Conservation (phyloP, 768 basidiomycete species). For the Galerina marginata region DNA sequence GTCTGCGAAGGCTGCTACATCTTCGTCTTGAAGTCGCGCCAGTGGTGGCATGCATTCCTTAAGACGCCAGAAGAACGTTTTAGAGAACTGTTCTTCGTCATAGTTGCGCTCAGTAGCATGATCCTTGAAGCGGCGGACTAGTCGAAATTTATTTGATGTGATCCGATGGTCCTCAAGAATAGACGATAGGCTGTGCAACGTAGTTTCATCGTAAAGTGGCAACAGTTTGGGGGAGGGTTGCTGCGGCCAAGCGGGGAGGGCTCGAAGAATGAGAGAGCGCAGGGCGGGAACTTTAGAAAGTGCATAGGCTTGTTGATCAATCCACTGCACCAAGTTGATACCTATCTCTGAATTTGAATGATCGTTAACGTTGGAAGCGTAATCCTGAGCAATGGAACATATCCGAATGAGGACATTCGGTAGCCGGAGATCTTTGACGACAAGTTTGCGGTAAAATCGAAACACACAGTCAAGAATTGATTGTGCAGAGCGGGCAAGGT, state of each 20-base stretch:
- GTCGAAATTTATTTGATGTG: conserved; percentile 76
- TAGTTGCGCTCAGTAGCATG: conserved; percentile 39
- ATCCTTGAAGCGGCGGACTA: conserved; percentile 69
- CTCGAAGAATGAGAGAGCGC: conserved; percentile 51
- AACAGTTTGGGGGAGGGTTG: conserved; percentile 55
- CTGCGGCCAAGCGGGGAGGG: conserved; percentile 80
- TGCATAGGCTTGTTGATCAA: conserved; percentile 56
- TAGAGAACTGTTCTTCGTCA: conserved; percentile 51
- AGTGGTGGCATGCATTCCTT: conserved; percentile 73
- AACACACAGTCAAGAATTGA: conserved; percentile 85
- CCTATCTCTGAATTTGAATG: conserved; percentile 40
- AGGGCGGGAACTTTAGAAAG: conserved; percentile 46
- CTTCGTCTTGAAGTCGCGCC: conserved; percentile 62
- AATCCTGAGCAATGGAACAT: conserved; percentile 63
- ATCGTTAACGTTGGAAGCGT: conserved; percentile 39
- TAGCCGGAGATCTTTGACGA: conserved; percentile 54
- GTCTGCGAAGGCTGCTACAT: conserved; percentile 74
- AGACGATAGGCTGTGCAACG: conserved; percentile 51
- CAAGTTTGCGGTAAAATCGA: conserved; percentile 46
- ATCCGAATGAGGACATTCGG: conserved; percentile 75
- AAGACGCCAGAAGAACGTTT: conserved; percentile 81
- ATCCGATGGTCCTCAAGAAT: conserved; percentile 66
- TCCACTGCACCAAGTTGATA: conserved; percentile 61
- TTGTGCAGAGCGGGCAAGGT: conserved; percentile 71
- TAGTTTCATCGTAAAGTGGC: conserved; percentile 49